A percentile compares a stretch with the other conserved stretches of the same genome.
phyloP scores from a whole-genome alignment of 169 alveolate genomes.

The Condylostoma magnum region DNA sequence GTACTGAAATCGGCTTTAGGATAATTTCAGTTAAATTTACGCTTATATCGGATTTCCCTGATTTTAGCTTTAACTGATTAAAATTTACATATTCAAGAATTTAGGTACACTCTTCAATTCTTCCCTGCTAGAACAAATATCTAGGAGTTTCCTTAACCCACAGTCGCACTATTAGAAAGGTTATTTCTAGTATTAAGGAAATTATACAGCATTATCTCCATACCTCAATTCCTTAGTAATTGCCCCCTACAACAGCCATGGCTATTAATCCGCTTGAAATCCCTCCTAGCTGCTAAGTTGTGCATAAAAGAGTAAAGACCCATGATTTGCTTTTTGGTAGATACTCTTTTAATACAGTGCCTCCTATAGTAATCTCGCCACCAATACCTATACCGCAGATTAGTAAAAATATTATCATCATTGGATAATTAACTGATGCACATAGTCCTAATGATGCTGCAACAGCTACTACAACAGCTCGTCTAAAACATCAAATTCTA shows the following conservation, averaged over 20 bases:
- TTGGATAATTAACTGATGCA: neutral
- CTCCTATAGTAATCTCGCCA: slow-evolving; percentile 17
- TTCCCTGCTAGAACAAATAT: neutral
- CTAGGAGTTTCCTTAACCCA: neutral
- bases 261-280: neutral
- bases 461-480: neutral
- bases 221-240: neutral
- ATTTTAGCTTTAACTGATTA: too few relatives aligned
- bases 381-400: slow-evolving; percentile 6
- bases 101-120: neutral
- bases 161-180: neutral
- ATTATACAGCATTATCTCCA: neutral
- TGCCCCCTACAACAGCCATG: neutral
- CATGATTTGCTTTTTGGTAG: neutral
- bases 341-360: slow-evolving; percentile 13
- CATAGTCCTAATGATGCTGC: neutral
- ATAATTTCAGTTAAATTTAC: too few relatives aligned
- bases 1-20: too few relatives aligned
- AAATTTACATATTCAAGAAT: too few relatives aligned
- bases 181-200: neutral
- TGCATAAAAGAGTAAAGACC: neutral
- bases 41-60: too few relatives aligned
- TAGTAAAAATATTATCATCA: neutral
- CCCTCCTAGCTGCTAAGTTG: slow-evolving; percentile 13
- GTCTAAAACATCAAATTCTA: neutral